Percentiles rank a stretch among this genome's conserved stretches.
Evolutionary conservation across 192 early-diverging fungal species (phyloP).

Genomic region (Helicostylum pulchrum): DNA sequence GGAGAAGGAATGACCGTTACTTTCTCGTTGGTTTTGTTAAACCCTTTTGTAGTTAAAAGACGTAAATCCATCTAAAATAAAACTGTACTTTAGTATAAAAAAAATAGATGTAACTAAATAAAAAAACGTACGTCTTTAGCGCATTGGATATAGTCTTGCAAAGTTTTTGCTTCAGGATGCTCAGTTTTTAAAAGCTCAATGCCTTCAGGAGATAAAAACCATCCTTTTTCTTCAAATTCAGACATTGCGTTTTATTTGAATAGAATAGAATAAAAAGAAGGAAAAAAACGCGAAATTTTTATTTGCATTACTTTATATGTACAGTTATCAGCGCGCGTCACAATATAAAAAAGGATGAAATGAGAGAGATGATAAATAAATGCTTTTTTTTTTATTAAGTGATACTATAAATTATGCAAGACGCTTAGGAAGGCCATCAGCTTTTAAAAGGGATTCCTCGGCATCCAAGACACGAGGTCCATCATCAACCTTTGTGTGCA

Average conservation of each 20-base stretch:
- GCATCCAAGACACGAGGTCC: slow-evolving; percentile 82
- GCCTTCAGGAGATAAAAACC: slow-evolving; percentile 25
- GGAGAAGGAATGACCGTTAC: neutral
- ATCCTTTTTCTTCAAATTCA: slow-evolving; percentile 25
- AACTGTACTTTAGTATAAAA: neutral
- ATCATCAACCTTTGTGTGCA: slow-evolving; percentile 88
- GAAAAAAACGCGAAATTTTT: neutral
- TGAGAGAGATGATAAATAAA: neutral
- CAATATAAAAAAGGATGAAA: neutral
- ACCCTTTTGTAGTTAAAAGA: slow-evolving; percentile 13
- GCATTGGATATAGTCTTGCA: slow-evolving; percentile 15
- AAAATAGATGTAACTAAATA: neutral
- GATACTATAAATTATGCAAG: slow-evolving; percentile 6
- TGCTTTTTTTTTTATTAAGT: neutral
- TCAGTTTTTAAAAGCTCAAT: neutral
- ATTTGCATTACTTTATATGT: neutral
- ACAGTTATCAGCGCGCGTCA: neutral
- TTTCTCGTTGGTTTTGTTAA: slow-evolving; percentile 6
- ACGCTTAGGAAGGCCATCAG: slow-evolving; percentile 57
- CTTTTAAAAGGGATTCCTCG: slow-evolving; percentile 55
- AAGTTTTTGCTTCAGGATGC: slow-evolving; percentile 1
- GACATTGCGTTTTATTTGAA: neutral
- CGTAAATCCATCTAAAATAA: slow-evolving; percentile 25
- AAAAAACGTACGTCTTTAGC: slow-evolving; percentile 24
- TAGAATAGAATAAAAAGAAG: neutral